Conservation (phyloP, 305 asterid genomes). For the Caryopteris hybrid region DNA sequence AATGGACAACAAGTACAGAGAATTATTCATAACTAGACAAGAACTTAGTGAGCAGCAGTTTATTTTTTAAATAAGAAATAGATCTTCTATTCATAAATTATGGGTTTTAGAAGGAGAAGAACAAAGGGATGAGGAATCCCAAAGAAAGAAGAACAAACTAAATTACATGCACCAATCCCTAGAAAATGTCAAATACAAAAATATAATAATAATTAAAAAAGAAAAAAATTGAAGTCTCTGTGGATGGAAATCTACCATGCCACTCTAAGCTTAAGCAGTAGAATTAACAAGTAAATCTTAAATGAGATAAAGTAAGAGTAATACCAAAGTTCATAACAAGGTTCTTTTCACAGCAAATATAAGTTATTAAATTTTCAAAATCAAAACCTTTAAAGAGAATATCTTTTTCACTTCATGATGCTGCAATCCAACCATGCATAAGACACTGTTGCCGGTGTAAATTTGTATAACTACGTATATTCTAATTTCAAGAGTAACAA, state of each 20-base stretch:
- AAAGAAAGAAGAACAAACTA: neutral
- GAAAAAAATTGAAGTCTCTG: too few relatives aligned
- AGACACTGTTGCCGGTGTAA: neutral
- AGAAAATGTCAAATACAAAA: too few relatives aligned
- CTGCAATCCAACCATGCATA: slow-evolving; percentile 2
- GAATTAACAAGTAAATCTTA: neutral
- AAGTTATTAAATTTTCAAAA: neutral
- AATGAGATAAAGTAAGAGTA: slow-evolving; percentile 1
- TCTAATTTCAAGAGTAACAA: neutral
- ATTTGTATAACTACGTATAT: neutral
- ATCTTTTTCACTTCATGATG: neutral
- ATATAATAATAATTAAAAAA: too few relatives aligned
- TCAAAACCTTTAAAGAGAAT: neutral
- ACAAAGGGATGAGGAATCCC: neutral
- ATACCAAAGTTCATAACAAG: neutral
- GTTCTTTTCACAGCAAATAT: neutral
- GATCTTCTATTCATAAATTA: neutral
- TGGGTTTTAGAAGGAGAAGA: too few relatives aligned
- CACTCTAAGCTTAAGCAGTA: neutral
- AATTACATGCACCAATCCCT: too few relatives aligned
- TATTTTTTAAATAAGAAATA: too few relatives aligned
- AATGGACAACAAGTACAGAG: neutral
- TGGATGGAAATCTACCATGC: too few relatives aligned
- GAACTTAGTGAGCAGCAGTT: neutral
- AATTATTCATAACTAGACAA: neutral